Evolutionary conservation across 2,329 filamentous ascomycete species (phyloP).

Genomic region (Rutstroemia sydowiana): DNA sequence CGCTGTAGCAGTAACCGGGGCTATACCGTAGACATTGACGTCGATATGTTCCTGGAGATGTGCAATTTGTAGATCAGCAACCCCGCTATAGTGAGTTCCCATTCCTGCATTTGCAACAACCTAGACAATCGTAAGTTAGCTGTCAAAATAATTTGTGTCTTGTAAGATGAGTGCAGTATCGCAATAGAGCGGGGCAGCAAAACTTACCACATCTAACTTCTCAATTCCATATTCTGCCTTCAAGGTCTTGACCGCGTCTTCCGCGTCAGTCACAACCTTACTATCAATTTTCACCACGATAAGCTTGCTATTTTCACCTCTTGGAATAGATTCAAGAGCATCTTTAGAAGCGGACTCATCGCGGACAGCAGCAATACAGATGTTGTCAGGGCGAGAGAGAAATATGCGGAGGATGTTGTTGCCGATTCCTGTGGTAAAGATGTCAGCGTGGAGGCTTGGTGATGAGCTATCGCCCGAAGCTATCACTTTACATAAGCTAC

Average conservation of each 20-base stretch:
- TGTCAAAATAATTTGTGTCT: no score
- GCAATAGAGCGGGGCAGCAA: no score
- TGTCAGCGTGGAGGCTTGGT: background rate
- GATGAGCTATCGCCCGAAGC: no score
- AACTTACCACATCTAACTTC: background rate
- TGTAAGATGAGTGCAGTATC: no score
- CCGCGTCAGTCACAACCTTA: constrained; percentile 30
- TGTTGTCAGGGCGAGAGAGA: constrained; percentile 31
- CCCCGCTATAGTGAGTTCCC: background rate
- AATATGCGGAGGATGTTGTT: constrained; percentile 29
- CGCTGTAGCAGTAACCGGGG: background rate
- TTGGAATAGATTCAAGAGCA: constrained; percentile 23
- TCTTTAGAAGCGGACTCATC: constrained; percentile 23
- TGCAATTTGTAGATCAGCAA: background rate
- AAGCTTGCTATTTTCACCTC: constrained; percentile 28
- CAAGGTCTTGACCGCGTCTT: constrained; percentile 31
- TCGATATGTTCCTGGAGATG: background rate
- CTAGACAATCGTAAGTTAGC: background rate
- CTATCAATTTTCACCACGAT: constrained; percentile 39
- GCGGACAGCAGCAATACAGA: constrained; percentile 35
- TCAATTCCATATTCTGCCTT: background rate
- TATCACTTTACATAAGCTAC: no score
- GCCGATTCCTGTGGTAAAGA: constrained; percentile 26
- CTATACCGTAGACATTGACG: background rate
- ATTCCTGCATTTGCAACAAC: background rate